Conservation (phyloP, 768 basidiomycete genomes). For the Collybiopsis confluens region DNA sequence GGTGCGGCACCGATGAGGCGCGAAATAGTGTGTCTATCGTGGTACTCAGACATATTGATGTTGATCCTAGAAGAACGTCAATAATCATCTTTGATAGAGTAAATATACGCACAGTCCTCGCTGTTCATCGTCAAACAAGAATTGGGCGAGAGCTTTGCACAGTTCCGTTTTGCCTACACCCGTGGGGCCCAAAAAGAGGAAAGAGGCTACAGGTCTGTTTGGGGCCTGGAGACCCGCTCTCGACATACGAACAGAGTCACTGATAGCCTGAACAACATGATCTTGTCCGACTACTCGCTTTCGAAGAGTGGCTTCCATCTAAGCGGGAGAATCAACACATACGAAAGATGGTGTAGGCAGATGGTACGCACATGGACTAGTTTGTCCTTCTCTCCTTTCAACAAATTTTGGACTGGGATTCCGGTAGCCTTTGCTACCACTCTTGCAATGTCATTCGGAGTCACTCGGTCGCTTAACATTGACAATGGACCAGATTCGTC, state of each 20-base stretch:
- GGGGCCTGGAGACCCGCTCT: slow-evolving; percentile 88
- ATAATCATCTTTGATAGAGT: not conserved
- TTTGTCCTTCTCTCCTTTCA: slow-evolving; percentile 88
- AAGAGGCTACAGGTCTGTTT: slow-evolving; percentile 86
- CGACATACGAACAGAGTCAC: slow-evolving; percentile 89
- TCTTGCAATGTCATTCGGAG: slow-evolving; percentile 82
- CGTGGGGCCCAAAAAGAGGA: slow-evolving; percentile 87
- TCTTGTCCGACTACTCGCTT: slow-evolving; percentile 87
- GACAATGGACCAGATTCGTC: slow-evolving; percentile 43
- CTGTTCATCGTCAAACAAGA: slow-evolving; percentile 88
- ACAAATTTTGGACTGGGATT: slow-evolving; percentile 82
- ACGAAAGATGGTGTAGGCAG: not conserved
- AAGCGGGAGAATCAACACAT: slow-evolving; percentile 6
- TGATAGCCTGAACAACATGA: slow-evolving; percentile 79
- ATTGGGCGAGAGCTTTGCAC: slow-evolving; percentile 82
- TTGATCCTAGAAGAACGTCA: slow-evolving; percentile 52
- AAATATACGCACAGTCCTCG: slow-evolving; percentile 62
- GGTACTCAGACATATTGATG: slow-evolving; percentile 97
- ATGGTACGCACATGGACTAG: slow-evolving; percentile 68
- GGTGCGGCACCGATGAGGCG: slow-evolving; percentile 90
- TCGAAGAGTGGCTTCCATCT: slow-evolving; percentile 85
- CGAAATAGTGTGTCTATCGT: slow-evolving; percentile 88
- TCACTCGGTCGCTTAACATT: slow-evolving; percentile 84
- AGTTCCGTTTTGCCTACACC: slow-evolving; percentile 92
- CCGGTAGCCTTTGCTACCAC: slow-evolving; percentile 89